Base-by-base conservation (phyloP, 148 eudicot species). In the Arctostaphylos glauca region DNA sequence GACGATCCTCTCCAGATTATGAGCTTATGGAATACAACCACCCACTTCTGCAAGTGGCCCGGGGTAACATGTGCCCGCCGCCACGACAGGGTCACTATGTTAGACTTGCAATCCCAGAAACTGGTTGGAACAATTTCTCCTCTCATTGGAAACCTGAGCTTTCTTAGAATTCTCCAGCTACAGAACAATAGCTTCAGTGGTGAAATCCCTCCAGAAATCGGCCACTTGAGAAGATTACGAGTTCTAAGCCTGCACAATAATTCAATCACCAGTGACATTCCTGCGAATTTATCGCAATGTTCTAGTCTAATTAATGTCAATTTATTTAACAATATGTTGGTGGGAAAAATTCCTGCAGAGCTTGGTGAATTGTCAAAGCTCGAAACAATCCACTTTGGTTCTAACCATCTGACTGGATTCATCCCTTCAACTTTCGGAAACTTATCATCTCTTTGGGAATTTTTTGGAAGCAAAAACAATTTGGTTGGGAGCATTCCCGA, bases 131-230 rank as follows among this genome's bases (percentile, higher is more conserved):
- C 67, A 53, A 67, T 83, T 49, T 67, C 84, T 0, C 84, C 84
- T 9, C 66, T 77, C 23, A n/a, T 83, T 1, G 84, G 84, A 41
- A 83, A 83, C 47, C 60, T 83, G n/a, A 83, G 84, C 84, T 83
- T 83, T 43, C 80, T 83, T 1, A 66, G 81, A n/a, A 44, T n/a
- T 44, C 52, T 83, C 15, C 62, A 43, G 41, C 84, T 81, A 19
- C 83, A 21, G 3, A 79, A 84, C 79, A 84, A 84, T 25, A 71
- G 82, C 41, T 46, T 84, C 64, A 19, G 52, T 13, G 74, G 73
- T 21, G 58, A 60, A 84, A 84, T 84, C 23, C 81, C 85, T 16
- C 81, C 48, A 0, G 70, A 83, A 54, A 9, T 78, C 4, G 81
- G 81, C 15, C 81, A 43, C 23, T 70, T 83, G 76, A 49, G 41